These are phyloP conservation scores for Solanum verrucosum DNA, from an alignment of 257 asterid genomes.

Conservation along the genomic window DNA sequence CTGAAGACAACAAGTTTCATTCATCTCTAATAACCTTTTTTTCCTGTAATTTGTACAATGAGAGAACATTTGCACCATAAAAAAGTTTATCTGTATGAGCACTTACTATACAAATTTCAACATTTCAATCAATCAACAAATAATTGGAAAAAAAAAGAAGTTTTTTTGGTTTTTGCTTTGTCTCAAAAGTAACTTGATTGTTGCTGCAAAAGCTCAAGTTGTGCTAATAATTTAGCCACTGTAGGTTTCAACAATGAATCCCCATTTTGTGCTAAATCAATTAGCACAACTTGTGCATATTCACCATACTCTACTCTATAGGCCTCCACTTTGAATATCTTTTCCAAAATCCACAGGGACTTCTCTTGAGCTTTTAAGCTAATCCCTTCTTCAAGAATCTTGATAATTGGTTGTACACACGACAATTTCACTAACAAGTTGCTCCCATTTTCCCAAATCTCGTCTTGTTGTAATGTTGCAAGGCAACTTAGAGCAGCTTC, in stretches of 20 bases:
- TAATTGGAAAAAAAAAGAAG: neutral
- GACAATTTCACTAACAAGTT: conserved; percentile 30
- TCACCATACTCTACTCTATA: conserved; percentile 43
- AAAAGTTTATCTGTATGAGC: neutral
- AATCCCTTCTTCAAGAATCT: conserved; percentile 35
- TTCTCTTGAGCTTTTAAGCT: conserved; percentile 48
- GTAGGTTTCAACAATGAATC: conserved; percentile 49
- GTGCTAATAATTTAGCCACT: conserved; percentile 70
- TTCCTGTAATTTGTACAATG: neutral
- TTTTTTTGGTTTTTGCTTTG: neutral
- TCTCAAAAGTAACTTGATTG: conserved; percentile 69
- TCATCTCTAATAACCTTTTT: neutral
- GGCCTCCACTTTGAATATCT: conserved; percentile 43
- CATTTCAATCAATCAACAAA: neutral
- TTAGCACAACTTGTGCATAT: conserved; percentile 49
- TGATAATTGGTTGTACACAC: conserved; percentile 31
- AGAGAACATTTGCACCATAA: neutral
- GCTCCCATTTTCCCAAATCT: conserved; percentile 67
- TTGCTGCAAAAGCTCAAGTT: conserved; percentile 62
- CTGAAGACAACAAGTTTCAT: neutral
- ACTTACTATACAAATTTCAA: neutral
- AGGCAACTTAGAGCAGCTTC: conserved; percentile 53
- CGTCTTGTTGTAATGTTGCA: conserved; percentile 56
- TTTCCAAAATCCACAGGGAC: conserved; percentile 69
- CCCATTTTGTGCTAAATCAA: conserved; percentile 70